Conservation (phyloP, 805 yeast genomes). For the Saturnispora silvae region DNA sequence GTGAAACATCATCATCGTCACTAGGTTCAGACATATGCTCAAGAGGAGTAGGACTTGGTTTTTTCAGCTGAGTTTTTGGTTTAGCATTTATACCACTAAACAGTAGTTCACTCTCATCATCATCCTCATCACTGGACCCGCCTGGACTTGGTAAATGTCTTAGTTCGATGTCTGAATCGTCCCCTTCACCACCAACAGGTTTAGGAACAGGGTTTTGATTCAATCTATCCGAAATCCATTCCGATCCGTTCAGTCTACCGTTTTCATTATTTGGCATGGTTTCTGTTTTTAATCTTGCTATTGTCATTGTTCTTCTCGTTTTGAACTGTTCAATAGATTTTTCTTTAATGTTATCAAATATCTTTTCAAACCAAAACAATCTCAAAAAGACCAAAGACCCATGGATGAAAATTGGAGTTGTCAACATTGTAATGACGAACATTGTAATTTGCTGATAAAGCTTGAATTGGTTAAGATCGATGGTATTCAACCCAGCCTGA, state of each 20-base stretch:
- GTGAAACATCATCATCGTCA: background rate
- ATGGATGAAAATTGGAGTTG: conserved; percentile 87
- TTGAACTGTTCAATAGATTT: conserved; percentile 69
- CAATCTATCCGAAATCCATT: conserved; percentile 19
- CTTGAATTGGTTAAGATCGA: conserved; percentile 50
- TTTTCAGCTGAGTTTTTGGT: background rate
- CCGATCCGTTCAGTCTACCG: conserved; percentile 24
- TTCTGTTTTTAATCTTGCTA: conserved; percentile 37
- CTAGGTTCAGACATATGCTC: background rate
- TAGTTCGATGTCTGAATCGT: background rate
- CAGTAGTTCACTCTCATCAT: background rate
- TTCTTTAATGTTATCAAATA: conserved; percentile 71
- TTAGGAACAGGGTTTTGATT: conserved; percentile 5
- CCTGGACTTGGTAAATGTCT: background rate
- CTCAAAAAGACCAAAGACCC: conserved; percentile 67
- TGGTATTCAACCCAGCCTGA: conserved; percentile 86
- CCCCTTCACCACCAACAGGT: background rate
- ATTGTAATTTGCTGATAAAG: conserved; percentile 75
- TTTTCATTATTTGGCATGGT: conserved; percentile 18
- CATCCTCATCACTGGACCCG: background rate
- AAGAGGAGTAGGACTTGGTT: background rate
- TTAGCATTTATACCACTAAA: background rate
- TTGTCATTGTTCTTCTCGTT: conserved; percentile 72
- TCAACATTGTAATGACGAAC: conserved; percentile 49
- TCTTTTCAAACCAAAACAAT: conserved; percentile 79